Evolutionary conservation across 2,329 filamentous ascomycete genomes (phyloP).

Genomic region (Paracamarosporium sp.): DNA sequence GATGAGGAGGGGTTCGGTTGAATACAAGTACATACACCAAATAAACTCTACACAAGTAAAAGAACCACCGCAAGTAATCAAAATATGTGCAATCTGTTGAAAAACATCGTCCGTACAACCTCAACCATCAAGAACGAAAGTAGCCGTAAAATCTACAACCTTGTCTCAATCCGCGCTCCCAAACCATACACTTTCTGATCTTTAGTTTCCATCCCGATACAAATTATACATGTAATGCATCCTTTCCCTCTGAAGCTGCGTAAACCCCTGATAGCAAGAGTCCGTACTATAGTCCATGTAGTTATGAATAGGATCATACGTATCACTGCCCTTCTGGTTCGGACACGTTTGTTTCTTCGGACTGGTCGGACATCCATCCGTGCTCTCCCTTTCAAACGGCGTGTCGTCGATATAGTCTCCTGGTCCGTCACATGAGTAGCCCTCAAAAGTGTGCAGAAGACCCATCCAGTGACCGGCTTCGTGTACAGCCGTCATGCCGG

Average conservation of each 20-base stretch:
- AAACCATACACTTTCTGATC: not conserved
- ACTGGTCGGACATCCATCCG: slow-evolving; percentile 60
- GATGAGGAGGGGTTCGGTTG: not conserved
- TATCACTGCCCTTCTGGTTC: slow-evolving; percentile 38
- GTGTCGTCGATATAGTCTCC: slow-evolving; percentile 56
- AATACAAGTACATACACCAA: not conserved
- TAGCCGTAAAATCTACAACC: not conserved
- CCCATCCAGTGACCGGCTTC: slow-evolving; percentile 58
- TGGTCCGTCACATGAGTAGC: slow-evolving; percentile 51
- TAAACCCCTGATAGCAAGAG: slow-evolving; percentile 62
- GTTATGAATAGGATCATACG: slow-evolving; percentile 61
- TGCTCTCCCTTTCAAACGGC: slow-evolving; percentile 50
- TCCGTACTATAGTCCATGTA: slow-evolving; percentile 68
- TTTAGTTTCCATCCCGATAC: slow-evolving; percentile 46
- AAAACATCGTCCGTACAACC: not conserved
- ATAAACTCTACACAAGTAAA: not conserved
- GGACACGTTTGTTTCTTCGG: slow-evolving; percentile 61
- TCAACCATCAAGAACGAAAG: not conserved
- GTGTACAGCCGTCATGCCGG: slow-evolving; percentile 55
- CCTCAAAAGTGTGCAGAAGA: slow-evolving; percentile 56
- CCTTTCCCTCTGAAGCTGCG: slow-evolving; percentile 55
- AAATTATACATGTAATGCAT: slow-evolving; percentile 61
- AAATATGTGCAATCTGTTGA: slow-evolving; percentile 9
- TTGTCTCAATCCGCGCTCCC: too few species aligned
- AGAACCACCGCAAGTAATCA: not conserved